Base-by-base conservation (phyloP, 2,329 filamentous ascomycete genomes). In the Penicillium sp. region DNA sequence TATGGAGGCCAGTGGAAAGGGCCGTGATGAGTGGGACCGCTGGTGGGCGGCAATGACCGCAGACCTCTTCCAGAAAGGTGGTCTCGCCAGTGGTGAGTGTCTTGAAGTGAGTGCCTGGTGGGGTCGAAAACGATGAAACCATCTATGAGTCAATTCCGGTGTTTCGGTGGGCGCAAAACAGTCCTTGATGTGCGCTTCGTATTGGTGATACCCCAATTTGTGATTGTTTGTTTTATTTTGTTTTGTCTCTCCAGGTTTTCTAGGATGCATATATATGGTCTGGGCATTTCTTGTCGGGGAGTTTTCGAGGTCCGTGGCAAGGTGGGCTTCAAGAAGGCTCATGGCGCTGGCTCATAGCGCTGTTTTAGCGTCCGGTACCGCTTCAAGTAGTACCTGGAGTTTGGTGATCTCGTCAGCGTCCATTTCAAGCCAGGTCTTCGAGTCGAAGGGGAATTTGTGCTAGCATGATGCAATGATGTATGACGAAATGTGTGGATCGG, bases 41-140 rank as follows among this genome's bases (percentile, higher is more conserved):
- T 96, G 90, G 90, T 82, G 87, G 71, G 82, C 84, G 32, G 87
- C 85, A 68, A 87, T 95, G 85, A 91, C 89, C 78, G 80, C 81
- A 38, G 86, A 93, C 67, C 69, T 96, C 61, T 77, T 95, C 62
- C 82, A 85, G 65, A 85, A 91, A 50, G 84, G 82, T 44, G 87
- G 87, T 16, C 84, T 87, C 14, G 82, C 80, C 39, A 89, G 82
- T 74, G 89, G 90, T 39, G 90, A 96, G 68, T 95, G 89, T 68
- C 72, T 96, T 16, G 81, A 84, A 67, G 69, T 82, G 48, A 81
- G 80, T 35, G 78, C 80, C 13, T 84, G 80, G 80, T 84, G 79
- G 79, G 80, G 77, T 42, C 74, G 72, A 53, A 84, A 82, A 63
- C 71, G 69, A 56, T 76, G 61, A 69, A 18, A 39, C 11, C 41